These are phyloP conservation scores for Aaosphaeria pasadenensis DNA, from an alignment of 2,329 filamentous ascomycete species.

Conservation along the genomic window DNA sequence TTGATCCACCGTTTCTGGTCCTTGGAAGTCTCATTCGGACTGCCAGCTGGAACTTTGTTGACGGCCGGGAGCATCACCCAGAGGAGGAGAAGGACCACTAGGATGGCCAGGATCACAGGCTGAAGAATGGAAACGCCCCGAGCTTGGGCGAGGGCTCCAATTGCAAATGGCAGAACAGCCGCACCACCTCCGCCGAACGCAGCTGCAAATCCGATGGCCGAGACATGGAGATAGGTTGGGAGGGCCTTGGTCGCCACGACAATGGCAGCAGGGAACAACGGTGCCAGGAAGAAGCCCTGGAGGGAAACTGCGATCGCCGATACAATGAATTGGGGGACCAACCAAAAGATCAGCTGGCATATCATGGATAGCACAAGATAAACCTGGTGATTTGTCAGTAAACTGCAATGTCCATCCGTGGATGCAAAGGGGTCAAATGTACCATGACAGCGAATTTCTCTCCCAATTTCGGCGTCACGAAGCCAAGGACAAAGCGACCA, in stretches of 20 bases:
- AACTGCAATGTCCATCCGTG: not conserved
- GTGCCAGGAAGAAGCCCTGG: constrained; percentile 77
- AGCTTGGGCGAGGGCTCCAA: constrained; percentile 65
- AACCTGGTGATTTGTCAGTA: constrained; percentile 28
- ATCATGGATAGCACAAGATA: constrained; percentile 65
- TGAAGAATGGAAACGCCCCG: constrained; percentile 59
- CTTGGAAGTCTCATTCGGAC: not conserved
- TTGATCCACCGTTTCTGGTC: not conserved
- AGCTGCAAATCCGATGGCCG: constrained; percentile 76
- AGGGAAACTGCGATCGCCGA: constrained; percentile 69
- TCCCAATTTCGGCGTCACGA: constrained; percentile 70
- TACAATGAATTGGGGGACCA: constrained; percentile 72
- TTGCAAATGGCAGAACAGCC: constrained; percentile 62
- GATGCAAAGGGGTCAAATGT: constrained; percentile 7
- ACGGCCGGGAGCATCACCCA: constrained; percentile 48
- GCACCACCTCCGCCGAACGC: constrained; percentile 74
- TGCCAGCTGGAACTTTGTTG: not conserved
- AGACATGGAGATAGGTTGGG: constrained; percentile 70
- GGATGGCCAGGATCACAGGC: constrained; percentile 56
- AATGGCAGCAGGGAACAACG: constrained; percentile 73
- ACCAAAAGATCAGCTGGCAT: constrained; percentile 74
- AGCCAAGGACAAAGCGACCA: constrained; percentile 70
- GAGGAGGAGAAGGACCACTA: constrained; percentile 49
- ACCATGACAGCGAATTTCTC: constrained; percentile 59
- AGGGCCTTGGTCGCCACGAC: constrained; percentile 72